A percentile compares a stretch with the other conserved stretches of the same genome.
Conservation (phyloP, 805 yeast species). For the Zygoascus tannicola region DNA sequence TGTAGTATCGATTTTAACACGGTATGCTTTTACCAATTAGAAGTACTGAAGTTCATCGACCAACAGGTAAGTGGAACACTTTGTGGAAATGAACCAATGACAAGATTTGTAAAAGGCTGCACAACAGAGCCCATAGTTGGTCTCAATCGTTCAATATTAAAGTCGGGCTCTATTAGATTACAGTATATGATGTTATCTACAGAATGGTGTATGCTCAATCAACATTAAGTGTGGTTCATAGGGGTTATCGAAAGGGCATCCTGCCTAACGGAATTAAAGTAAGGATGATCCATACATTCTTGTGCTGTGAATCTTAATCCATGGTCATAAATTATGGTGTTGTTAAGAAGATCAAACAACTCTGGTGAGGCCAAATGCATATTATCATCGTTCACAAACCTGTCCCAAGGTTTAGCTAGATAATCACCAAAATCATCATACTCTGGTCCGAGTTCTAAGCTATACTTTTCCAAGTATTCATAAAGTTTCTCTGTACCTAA, state of each 20-base stretch:
- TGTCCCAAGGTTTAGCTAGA: slow-evolving; percentile 72
- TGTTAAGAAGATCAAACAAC: slow-evolving; percentile 68
- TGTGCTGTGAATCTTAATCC: slow-evolving; percentile 79
- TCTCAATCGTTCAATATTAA: neutral
- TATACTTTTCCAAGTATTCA: slow-evolving; percentile 58
- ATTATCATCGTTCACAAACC: slow-evolving; percentile 66
- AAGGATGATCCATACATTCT: slow-evolving; percentile 76
- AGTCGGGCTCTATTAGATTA: neutral
- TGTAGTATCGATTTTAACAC: neutral
- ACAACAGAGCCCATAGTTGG: neutral
- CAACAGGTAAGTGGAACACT: neutral
- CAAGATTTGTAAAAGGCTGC: neutral
- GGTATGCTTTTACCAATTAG: neutral
- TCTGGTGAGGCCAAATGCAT: slow-evolving; percentile 58
- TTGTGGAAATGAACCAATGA: neutral
- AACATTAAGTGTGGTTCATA: neutral
- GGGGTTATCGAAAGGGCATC: neutral
- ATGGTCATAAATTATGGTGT: slow-evolving; percentile 72
- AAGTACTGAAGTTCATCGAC: neutral
- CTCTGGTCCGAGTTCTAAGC: slow-evolving; percentile 60
- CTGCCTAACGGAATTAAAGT: slow-evolving; percentile 38
- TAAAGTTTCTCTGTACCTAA: slow-evolving; percentile 74
- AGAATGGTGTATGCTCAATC: neutral
- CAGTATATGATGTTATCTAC: neutral
- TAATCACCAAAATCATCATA: slow-evolving; percentile 76